Evolutionary conservation across 345 rosid genomes (phyloP), one percentile per base, ranked within the genome.

Genomic region (Atalantia buxifolia): DNA sequence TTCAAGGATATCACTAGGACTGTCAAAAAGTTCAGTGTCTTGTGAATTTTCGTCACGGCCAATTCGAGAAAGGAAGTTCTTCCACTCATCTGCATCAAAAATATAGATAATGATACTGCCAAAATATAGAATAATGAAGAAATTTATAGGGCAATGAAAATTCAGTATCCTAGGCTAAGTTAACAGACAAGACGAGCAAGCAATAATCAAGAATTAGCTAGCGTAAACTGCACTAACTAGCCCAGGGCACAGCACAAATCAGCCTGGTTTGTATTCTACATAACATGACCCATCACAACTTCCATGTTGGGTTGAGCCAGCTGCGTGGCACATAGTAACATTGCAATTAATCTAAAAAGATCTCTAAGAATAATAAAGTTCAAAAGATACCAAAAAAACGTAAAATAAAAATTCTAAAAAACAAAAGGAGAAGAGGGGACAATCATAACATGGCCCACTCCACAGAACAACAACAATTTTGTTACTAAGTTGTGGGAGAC

Each of bases 31-130:
- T 60, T 96, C 99, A 0, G 87, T 83, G 71, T 92, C 99, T 64
- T 72, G 30, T n/a, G 93, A 84, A 88, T 88, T 94, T 87, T 96
- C 99, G 88, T 94, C 96, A 42, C 92, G 97, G n/a, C 98, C 98
- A 79, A 96, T 96, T 78, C 99, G 93, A n/a, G n/a, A 91, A 72
- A 96, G 98, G 80, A 96, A 96, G 82, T 96, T 96, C 82, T 83
- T 94, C 99, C 99, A 96, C 86, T 96, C 99, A 88, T 96, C 99
- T 95, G 81, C 82, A 77, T 35, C 14, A 87, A 70, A 81, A 69
- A 45, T 14, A 79, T 67, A 55, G 79, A 27, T 24, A 35, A 27
- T 16, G 25, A 78, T 71, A 74, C 77, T 24, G 53, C 22, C n/a
- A 28, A 31, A 63, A 74, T 67, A 40, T 74, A 14, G 8, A 50